phyloP scores from a whole-genome alignment of 164 flowering plant genomes.

The Magnolia changhungtana region DNA sequence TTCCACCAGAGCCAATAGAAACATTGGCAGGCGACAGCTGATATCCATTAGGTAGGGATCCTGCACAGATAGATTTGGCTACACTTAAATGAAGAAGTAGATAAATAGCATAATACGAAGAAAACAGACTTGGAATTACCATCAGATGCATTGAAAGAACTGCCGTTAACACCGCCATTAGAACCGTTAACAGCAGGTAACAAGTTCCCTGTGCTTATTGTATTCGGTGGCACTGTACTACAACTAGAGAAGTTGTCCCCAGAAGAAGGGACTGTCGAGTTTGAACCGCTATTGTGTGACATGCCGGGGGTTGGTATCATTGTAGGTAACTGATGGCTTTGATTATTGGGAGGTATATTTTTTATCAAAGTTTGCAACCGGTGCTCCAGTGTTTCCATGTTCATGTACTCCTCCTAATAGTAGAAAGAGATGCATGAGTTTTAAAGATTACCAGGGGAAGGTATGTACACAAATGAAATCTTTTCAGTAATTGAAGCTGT shows the following conservation, averaged over 20 bases:
- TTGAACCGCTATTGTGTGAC: slow-evolving; percentile 55
- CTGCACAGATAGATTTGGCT: slow-evolving; percentile 34
- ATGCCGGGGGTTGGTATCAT: slow-evolving; percentile 99
- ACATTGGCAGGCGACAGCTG: slow-evolving; percentile 57
- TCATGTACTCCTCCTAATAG: slow-evolving; percentile 78
- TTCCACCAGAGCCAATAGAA: slow-evolving; percentile 49
- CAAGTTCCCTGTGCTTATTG: slow-evolving; percentile 49
- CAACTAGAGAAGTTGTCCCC: slow-evolving; percentile 40
- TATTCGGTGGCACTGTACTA: slow-evolving; percentile 34
- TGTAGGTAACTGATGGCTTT: slow-evolving; percentile 46
- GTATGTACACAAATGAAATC: background rate
- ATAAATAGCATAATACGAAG: background rate
- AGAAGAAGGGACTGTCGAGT: slow-evolving; percentile 46
- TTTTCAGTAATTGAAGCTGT: background rate
- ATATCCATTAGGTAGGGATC: slow-evolving; percentile 65
- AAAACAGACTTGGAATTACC: slow-evolving; percentile 33
- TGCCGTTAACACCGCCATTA: slow-evolving; percentile 41
- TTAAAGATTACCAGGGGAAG: background rate
- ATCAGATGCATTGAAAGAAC: slow-evolving; percentile 52
- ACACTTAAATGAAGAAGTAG: background rate
- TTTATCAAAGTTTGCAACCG: slow-evolving; percentile 53
- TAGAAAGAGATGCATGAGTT: background rate
- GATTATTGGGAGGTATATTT: slow-evolving; percentile 30
- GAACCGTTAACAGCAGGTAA: slow-evolving; percentile 42
- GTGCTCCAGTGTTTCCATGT: slow-evolving; percentile 62